Percentiles rank a stretch among this genome's conserved stretches.
Evolutionary conservation across 805 yeast species (phyloP).

Genomic region (Candida sonorensis): DNA sequence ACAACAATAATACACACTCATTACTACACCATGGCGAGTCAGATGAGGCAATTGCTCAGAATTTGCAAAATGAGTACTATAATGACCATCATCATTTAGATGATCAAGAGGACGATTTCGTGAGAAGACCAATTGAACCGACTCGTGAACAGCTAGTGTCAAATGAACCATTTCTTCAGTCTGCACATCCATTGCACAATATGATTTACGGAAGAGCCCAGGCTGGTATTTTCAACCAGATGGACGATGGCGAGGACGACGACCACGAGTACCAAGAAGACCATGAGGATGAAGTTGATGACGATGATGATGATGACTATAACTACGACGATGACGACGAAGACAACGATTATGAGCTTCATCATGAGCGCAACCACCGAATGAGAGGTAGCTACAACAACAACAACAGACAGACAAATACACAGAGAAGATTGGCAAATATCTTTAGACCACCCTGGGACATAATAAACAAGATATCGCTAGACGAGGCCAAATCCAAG

Average conservation of each 20-base stretch:
- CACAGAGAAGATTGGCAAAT: conserved; percentile 67
- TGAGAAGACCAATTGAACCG: conserved; percentile 75
- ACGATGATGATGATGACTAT: conserved; percentile 31
- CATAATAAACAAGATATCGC: conserved; percentile 55
- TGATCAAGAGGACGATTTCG: conserved; percentile 35
- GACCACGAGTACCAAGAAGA: too few species aligned
- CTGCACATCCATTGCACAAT: conserved; percentile 25
- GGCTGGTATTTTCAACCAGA: conserved; percentile 55
- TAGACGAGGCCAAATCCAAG: conserved; percentile 66
- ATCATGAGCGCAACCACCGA: conserved; percentile 29
- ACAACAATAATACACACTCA: not conserved
- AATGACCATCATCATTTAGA: conserved; percentile 31
- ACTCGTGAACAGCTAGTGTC: conserved; percentile 55
- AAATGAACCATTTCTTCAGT: conserved; percentile 15
- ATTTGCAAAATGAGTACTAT: conserved; percentile 60
- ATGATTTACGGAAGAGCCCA: conserved; percentile 45
- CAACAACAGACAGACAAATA: conserved; percentile 27
- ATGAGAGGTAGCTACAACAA: conserved; percentile 31
- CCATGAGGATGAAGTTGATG: conserved; percentile 34
- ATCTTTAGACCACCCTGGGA: conserved; percentile 94
- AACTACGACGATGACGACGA: conserved; percentile 32
- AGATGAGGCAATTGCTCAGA: conserved; percentile 50
- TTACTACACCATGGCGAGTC: too few species aligned
- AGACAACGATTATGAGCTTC: conserved; percentile 26
- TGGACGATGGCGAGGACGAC: conserved; percentile 25